Conservation (phyloP, 257 asterid species). For the Solanum arcanum region DNA sequence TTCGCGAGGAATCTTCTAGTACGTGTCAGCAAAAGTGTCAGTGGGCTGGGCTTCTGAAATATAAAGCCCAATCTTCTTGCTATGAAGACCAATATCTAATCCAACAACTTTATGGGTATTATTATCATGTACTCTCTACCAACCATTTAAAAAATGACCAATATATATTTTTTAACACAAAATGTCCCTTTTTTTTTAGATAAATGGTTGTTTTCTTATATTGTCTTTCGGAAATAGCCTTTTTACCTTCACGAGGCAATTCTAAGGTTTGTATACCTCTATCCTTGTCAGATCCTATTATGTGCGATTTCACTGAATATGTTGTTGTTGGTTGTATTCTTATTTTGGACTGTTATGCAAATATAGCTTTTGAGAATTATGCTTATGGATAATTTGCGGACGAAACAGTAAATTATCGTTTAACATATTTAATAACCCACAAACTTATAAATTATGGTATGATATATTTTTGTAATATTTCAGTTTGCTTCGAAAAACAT, state of each 20-base stretch:
- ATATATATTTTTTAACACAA: no score
- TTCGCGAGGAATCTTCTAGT: background rate
- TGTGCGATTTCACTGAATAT: no score
- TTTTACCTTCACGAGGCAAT: background rate
- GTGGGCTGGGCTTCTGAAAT: background rate
- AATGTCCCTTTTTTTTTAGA: background rate
- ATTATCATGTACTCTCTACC: background rate
- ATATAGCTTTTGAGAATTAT: background rate
- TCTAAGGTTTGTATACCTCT: background rate
- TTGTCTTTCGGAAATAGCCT: background rate
- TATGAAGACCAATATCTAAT: background rate
- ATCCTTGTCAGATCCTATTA: rapidly evolving
- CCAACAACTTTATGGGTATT: background rate
- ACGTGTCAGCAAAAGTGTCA: background rate
- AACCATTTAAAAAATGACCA: background rate
- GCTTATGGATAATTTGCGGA: background rate
- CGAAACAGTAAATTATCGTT: no score
- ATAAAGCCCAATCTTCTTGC: background rate
- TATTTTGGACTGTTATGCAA: background rate
- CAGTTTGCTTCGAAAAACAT: no score
- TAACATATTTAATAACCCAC: background rate
- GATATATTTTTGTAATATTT: no score
- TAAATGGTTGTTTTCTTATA: no score
- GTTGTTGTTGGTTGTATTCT: background rate
- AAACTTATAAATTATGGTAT: no score